A percentile compares a stretch with the other conserved stretches of the same genome.
Evolutionary conservation across 2,329 filamentous ascomycete genomes (phyloP).

Genomic region (Paraphoma sp.): DNA sequence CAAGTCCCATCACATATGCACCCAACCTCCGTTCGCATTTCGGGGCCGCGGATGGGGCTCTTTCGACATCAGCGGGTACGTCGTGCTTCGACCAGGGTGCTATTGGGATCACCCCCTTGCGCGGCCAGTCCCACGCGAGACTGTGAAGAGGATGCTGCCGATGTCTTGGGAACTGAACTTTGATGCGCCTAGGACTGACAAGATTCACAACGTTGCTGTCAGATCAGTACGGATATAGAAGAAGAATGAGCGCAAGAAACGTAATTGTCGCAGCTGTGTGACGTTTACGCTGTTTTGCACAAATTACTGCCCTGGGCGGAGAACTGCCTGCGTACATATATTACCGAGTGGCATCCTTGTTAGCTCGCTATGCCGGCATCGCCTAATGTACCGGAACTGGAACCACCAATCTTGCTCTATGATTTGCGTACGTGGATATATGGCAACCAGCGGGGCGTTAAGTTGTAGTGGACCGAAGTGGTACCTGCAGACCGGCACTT

Average conservation of each 20-base stretch:
- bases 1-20: not conserved
- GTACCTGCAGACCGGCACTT: not conserved
- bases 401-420: too few relatives aligned
- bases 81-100: not conserved
- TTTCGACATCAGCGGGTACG: slow-evolving; percentile 1
- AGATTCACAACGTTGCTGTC: not conserved
- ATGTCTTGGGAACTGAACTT: not conserved
- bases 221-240: not conserved
- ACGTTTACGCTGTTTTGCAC: too few relatives aligned
- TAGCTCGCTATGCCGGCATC: too few relatives aligned
- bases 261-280: too few relatives aligned
- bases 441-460: too few relatives aligned
- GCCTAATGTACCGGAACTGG: too few relatives aligned
- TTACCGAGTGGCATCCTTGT: too few relatives aligned
- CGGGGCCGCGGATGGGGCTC: not conserved
- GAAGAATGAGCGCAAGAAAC: not conserved
- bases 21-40: not conserved
- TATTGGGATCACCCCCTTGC: not conserved
- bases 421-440: too few relatives aligned
- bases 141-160: not conserved
- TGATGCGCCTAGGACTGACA: not conserved
- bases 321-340: too few relatives aligned
- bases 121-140: not conserved
- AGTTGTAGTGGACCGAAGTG: not conserved
- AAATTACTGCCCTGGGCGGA: too few relatives aligned